Evolutionary conservation across 768 basidiomycete species (phyloP).

Genomic region (Kwoniella sp.): DNA sequence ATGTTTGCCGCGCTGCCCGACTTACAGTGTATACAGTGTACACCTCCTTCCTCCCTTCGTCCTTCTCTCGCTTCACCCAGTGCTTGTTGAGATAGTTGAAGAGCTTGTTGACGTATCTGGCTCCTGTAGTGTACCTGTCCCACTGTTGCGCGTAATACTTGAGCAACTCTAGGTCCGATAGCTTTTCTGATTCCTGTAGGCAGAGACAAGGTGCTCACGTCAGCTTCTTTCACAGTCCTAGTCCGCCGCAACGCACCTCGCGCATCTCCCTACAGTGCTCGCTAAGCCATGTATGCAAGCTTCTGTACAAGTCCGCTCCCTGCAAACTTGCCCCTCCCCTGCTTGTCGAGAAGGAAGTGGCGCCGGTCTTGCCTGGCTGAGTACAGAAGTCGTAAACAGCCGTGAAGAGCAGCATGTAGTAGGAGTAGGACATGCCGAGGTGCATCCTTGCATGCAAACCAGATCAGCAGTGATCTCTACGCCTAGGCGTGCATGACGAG

Average conservation of each 20-base stretch:
- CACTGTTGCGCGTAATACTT: conserved; percentile 89
- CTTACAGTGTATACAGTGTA: conserved; percentile 93
- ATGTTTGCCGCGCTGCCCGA: conserved; percentile 3
- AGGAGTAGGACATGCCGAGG: conserved; percentile 49
- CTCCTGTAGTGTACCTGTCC: conserved; percentile 94
- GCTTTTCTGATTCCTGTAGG: conserved; percentile 66
- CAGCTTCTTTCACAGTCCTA: neutral
- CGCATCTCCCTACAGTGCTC: conserved; percentile 66
- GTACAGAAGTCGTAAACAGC: conserved; percentile 97
- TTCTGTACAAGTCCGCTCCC: conserved; percentile 95
- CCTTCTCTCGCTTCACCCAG: conserved; percentile 97
- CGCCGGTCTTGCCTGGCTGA: conserved; percentile 21
- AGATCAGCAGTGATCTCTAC: neutral
- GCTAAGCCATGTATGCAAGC: conserved; percentile 85
- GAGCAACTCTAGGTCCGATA: conserved; percentile 82
- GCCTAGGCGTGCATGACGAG: neutral
- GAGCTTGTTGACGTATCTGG: conserved; percentile 92
- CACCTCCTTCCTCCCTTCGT: conserved; percentile 90
- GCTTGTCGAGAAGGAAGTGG: conserved; percentile 11
- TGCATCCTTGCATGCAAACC: conserved; percentile 31
- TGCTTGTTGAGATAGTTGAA: conserved; percentile 98
- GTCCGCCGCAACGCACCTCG: conserved; percentile 55
- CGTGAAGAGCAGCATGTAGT: conserved; percentile 63
- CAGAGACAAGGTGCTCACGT: neutral
- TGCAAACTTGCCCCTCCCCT: conserved; percentile 78